Evolutionary conservation across 1,284 basidiomycete genomes (phyloP), one percentile per base, ranked within the genome.

Genomic region (Cutaneotrichosporon arboriforme): DNA sequence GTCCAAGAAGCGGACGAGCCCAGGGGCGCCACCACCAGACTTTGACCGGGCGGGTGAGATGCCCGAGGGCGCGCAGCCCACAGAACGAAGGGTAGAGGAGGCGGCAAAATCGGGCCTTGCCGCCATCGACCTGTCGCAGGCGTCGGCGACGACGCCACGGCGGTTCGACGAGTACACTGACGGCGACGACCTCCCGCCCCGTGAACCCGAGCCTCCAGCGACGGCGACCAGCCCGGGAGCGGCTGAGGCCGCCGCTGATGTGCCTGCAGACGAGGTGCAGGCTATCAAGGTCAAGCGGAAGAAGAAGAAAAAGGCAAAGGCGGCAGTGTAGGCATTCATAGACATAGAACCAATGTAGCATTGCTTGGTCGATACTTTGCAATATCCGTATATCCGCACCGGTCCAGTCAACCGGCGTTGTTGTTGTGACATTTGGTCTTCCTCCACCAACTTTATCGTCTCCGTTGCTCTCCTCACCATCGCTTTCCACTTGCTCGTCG

Each of bases 31-130:
- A 14, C 65, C 66, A 13, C 64, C 64, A 3, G 64, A 68, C 31
- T 70, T 93, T 59, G 88, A 92, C 61, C 81, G 81, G 62, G 81
- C 83, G 0, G 90, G 90, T 2, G 90, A 91, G 72, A 88, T 92
- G 85, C 91, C 90, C 2, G 80, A 81, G 39, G 81, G 82, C 31
- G 79, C 77, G n/a, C 60, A 72, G 7, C 33, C 67, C 2, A 61
- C 72, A 20, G 45, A 55, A 42, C 51, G n/a, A n/a, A 35, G 31
- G 20, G 38, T 35, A 12, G 34, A 35, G 9, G 31, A 22, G 3
- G 20, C 47, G 38, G 12, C 34, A 10, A 37, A 33, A n/a, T 60
- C 66, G 4, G 73, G 55, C 68, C 76, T 78, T 17, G 73, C 76
- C 34, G 62, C 58, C 18, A 54, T 67, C n/a, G 57, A 59, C 37